A percentile compares a stretch with the other conserved stretches of the same genome.
Evolutionary conservation across 305 asterid genomes (phyloP).

Genomic region (Solanum aculeatissimum): DNA sequence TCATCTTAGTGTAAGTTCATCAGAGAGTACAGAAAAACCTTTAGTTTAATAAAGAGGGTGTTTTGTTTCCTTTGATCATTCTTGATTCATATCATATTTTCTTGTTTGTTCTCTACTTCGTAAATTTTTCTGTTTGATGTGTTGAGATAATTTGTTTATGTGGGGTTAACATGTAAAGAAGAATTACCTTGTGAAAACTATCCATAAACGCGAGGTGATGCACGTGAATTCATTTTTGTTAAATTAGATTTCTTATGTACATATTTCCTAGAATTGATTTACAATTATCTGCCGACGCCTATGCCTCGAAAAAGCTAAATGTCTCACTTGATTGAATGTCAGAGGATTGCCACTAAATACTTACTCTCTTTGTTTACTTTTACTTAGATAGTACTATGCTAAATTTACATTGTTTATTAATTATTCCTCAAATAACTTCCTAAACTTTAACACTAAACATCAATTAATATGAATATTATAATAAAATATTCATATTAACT

Average conservation of each 20-base stretch:
- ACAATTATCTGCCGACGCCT: neutral
- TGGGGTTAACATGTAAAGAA: neutral
- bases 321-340: neutral
- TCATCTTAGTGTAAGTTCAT: conserved; percentile 27
- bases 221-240: neutral
- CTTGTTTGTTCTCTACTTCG: neutral
- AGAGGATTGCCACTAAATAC: neutral
- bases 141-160: neutral
- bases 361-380: neutral
- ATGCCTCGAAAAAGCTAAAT: neutral
- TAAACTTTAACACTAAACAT: neutral
- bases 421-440: neutral
- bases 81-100: neutral
- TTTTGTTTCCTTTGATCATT: neutral
- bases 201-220: neutral
- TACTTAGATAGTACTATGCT: neutral
- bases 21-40: conserved; percentile 15
- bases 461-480: too few relatives aligned
- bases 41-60: conserved; percentile 18
- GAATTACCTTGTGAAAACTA: neutral
- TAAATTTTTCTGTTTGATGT: neutral
- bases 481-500: neutral
- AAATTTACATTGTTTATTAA: too few relatives aligned
- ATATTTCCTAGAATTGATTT: neutral
- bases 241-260: neutral